These are phyloP conservation scores for Diplotaxis tenuifolia DNA, from an alignment of 345 rosid species.

Conservation along the genomic window DNA sequence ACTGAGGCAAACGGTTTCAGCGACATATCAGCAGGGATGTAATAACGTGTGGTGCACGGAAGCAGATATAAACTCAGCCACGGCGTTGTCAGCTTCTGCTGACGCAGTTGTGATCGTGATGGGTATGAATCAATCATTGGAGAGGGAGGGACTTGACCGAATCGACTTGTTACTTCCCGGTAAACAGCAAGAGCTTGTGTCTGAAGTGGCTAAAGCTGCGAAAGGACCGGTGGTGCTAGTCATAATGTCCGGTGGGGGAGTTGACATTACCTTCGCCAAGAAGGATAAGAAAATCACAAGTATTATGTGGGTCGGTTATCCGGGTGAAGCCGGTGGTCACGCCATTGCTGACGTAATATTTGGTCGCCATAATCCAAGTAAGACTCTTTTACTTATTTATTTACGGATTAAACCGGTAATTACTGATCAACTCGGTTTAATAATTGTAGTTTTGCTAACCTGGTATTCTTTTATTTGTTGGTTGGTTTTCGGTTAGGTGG, in stretches of 20 bases:
- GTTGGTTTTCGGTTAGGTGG: conserved; percentile 47
- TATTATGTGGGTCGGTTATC: conserved; percentile 56
- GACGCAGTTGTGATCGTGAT: no score
- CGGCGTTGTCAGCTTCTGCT: no score
- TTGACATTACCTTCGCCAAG: conserved; percentile 66
- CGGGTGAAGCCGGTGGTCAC: conserved; percentile 73
- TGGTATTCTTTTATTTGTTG: no score
- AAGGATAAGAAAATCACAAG: conserved; percentile 45
- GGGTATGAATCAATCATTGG: no score
- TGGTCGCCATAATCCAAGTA: conserved; percentile 66
- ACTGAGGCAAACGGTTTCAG: no score
- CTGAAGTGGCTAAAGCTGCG: conserved; percentile 56
- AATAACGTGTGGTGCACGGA: no score
- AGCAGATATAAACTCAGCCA: no score
- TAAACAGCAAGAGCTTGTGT: conserved; percentile 51
- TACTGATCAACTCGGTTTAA: no score
- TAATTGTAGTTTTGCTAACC: no score
- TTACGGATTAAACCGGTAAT: no score
- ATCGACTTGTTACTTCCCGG: conserved; percentile 58
- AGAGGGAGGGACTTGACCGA: conserved; percentile 41
- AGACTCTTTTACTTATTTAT: no score
- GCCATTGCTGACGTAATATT: conserved; percentile 72
- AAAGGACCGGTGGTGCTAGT: conserved; percentile 76
- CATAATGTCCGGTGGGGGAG: conserved; percentile 78
- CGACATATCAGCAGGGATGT: no score